phyloP scores from a whole-genome alignment of 2,329 filamentous ascomycete genomes.

The Penicillium oxalicum region DNA sequence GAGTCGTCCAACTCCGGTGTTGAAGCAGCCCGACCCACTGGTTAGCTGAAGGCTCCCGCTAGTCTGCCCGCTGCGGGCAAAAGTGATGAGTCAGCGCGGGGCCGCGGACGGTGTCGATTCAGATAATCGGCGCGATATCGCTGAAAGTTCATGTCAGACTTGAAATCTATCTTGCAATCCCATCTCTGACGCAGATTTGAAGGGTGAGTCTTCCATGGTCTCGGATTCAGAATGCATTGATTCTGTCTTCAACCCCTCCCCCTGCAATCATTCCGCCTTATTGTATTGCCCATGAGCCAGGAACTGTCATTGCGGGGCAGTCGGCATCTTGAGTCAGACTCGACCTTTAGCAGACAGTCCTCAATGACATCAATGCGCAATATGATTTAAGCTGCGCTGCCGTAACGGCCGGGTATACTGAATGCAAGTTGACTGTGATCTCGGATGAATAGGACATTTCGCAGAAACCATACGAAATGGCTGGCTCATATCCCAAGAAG shows the following conservation, averaged over 20 bases:
- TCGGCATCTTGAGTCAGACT: no score
- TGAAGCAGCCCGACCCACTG: no score
- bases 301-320: not conserved
- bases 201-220: not conserved
- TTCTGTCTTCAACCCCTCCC: no score
- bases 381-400: no score
- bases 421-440: no score
- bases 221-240: no score
- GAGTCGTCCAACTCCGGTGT: slow-evolving; percentile 6
- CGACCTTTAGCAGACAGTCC: no score
- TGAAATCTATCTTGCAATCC: not conserved
- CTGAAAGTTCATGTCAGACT: slow-evolving; percentile 7
- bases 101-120: not conserved
- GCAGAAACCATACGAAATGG: slow-evolving; percentile 21
- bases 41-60: no score
- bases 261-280: not conserved
- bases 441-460: not conserved
- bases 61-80: no score
- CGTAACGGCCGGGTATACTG: no score
- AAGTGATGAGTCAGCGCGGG: slow-evolving; percentile 16
- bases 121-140: slow-evolving; percentile 25
- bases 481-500: slow-evolving; percentile 31
- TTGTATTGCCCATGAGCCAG: not conserved
- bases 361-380: no score
- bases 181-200: slow-evolving; percentile 5